Conservation (phyloP, 2,329 filamentous ascomycete genomes). For the Microsporum ferrugineum region DNA sequence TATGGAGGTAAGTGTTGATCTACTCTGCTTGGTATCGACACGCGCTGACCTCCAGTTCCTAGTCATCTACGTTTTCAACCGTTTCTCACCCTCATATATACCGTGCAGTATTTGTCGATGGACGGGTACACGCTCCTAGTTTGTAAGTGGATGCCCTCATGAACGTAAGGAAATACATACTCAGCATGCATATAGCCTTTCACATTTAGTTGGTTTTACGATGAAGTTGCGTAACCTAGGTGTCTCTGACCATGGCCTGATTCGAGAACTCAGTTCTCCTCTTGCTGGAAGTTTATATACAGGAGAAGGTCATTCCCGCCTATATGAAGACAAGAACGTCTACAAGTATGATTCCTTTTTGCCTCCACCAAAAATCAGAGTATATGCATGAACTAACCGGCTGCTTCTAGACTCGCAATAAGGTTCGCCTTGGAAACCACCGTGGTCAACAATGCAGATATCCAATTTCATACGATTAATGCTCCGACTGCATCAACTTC, state of each 20-base stretch:
- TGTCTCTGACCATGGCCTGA: slow-evolving; percentile 81
- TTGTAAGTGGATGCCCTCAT: slow-evolving; percentile 46
- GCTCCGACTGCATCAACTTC: slow-evolving; percentile 14
- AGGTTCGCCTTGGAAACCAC: slow-evolving; percentile 64
- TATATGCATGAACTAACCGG: not conserved
- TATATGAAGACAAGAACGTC: slow-evolving; percentile 80
- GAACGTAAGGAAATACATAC: not conserved
- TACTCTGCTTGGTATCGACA: not conserved
- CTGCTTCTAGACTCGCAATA: slow-evolving; percentile 48
- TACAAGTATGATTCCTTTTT: slow-evolving; percentile 50
- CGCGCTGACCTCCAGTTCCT: not conserved
- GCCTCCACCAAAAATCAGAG: not conserved
- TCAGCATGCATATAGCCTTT: slow-evolving; percentile 44
- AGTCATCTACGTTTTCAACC: slow-evolving; percentile 76
- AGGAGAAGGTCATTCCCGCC: slow-evolving; percentile 82
- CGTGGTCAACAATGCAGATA: slow-evolving; percentile 36
- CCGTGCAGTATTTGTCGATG: slow-evolving; percentile 90
- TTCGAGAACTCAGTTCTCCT: slow-evolving; percentile 77
- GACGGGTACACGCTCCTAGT: slow-evolving; percentile 79
- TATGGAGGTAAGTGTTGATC: slow-evolving; percentile 53
- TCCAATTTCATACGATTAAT: slow-evolving; percentile 43
- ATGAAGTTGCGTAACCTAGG: slow-evolving; percentile 90
- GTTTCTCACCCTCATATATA: slow-evolving; percentile 87
- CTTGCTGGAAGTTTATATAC: slow-evolving; percentile 83
- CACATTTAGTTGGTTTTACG: slow-evolving; percentile 82